phyloP scores from a whole-genome alignment of 2,329 filamentous ascomycete genomes.

The Sclerotinia borealis region DNA sequence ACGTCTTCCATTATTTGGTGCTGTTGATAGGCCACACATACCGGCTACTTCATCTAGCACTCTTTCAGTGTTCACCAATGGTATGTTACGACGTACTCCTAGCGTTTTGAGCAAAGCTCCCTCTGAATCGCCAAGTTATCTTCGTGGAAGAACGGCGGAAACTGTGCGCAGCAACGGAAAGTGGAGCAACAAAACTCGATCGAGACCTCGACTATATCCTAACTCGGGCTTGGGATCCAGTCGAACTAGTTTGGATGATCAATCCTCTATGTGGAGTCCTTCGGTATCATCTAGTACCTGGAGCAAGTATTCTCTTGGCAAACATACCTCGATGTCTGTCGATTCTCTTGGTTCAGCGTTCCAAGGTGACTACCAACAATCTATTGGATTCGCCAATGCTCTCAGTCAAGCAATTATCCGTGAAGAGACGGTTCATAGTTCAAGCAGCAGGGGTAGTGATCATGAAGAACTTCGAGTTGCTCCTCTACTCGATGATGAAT shows the following conservation, averaged over 20 bases:
- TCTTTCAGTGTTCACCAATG: slow-evolving; percentile 61
- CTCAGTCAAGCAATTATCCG: slow-evolving; percentile 94
- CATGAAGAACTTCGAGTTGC: slow-evolving; percentile 39
- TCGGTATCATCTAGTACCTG: slow-evolving; percentile 76
- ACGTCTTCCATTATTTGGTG: slow-evolving; percentile 78
- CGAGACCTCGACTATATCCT: slow-evolving; percentile 68
- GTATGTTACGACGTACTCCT: slow-evolving; percentile 75
- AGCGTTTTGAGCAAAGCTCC: slow-evolving; percentile 90
- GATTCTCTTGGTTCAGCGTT: slow-evolving; percentile 79
- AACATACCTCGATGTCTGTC: slow-evolving; percentile 85
- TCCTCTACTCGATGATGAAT: slow-evolving; percentile 83
- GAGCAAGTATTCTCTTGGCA: slow-evolving; percentile 89
- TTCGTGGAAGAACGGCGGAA: slow-evolving; percentile 64
- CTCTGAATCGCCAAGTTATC: slow-evolving; percentile 68
- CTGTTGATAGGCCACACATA: slow-evolving; percentile 39
- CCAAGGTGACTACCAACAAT: slow-evolving; percentile 83
- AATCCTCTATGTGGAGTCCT: slow-evolving; percentile 85
- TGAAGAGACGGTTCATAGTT: slow-evolving; percentile 62
- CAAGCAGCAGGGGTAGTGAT: slow-evolving; percentile 31
- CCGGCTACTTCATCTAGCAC: slow-evolving; percentile 48
- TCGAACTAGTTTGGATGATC: slow-evolving; percentile 88
- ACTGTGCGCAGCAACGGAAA: slow-evolving; percentile 41
- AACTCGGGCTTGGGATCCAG: slow-evolving; percentile 82
- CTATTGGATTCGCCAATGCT: slow-evolving; percentile 95
- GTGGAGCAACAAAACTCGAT: slow-evolving; percentile 83